Conservation (phyloP, 1,284 basidiomycete genomes). For the Leccinum variabile region DNA sequence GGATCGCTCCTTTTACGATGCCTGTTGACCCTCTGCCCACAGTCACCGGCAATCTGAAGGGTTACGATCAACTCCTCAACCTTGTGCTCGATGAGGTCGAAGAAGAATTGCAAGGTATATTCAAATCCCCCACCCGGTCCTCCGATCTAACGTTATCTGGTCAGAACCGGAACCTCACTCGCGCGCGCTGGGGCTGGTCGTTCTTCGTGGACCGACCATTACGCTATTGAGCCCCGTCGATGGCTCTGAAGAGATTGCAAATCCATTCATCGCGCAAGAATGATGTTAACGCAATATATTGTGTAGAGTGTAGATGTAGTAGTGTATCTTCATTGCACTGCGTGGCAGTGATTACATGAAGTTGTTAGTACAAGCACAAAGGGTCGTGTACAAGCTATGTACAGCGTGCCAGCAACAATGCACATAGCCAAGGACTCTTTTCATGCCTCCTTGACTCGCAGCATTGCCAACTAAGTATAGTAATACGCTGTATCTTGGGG, state of each 20-base stretch:
- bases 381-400: neutral
- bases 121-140: conserved; percentile 17
- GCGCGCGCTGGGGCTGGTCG: conserved; percentile 79
- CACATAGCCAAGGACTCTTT: conserved; percentile 3
- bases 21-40: conserved; percentile 10
- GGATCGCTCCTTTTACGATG: neutral
- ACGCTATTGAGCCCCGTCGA: conserved; percentile 92
- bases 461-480: neutral
- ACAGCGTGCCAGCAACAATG: neutral
- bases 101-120: conserved; percentile 68
- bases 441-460: conserved; percentile 2
- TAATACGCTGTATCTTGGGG: neutral
- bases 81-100: conserved; percentile 90
- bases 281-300: conserved; percentile 18
- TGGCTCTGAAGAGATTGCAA: conserved; percentile 87
- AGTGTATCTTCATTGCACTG: neutral
- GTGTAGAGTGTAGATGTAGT: neutral
- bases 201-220: conserved; percentile 90
- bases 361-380: neutral
- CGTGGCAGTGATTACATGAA: conserved; percentile 24
- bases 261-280: conserved; percentile 69
- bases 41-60: conserved; percentile 94
- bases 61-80: conserved; percentile 96
- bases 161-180: conserved; percentile 65
- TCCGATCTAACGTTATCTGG: conserved; percentile 16